These are phyloP conservation scores for Ophiosphaerella herpotricha DNA, from an alignment of 2,329 filamentous ascomycete genomes.

Conservation along the genomic window DNA sequence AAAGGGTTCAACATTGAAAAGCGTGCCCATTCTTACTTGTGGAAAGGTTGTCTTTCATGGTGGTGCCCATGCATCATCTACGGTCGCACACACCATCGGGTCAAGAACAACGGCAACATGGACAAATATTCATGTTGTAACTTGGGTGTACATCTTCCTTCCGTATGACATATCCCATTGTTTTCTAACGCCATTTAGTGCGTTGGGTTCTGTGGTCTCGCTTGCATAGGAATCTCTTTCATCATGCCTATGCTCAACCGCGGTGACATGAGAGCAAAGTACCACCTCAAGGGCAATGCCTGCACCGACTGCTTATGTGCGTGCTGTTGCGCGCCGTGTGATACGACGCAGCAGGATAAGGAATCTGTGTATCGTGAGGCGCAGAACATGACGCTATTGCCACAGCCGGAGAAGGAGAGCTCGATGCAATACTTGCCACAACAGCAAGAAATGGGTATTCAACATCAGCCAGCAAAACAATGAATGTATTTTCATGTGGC, in stretches of 20 bases:
- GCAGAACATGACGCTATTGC: conserved; percentile 13
- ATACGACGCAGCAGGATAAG: conserved; percentile 42
- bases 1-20: not conserved
- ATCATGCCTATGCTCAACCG: conserved; percentile 40
- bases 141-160: conserved; percentile 18
- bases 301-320: conserved; percentile 42
- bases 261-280: conserved; percentile 38
- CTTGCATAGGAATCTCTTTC: conserved; percentile 31
- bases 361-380: conserved; percentile 31
- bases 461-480: not conserved
- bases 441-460: conserved; percentile 12
- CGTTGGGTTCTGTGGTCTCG: conserved; percentile 29
- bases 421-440: conserved; percentile 32
- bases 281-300: conserved; percentile 36
- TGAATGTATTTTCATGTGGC: too few relatives aligned
- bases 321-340: conserved; percentile 41
- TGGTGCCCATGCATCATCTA: conserved; percentile 41
- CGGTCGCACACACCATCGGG: conserved; percentile 37
- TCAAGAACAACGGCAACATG: conserved; percentile 35
- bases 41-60: conserved; percentile 36
- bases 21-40: conserved; percentile 1
- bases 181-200: conserved; percentile 26
- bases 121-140: conserved; percentile 35
- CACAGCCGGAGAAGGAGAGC: conserved; percentile 27
- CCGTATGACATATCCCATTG: not conserved